Percentiles rank a stretch among this genome's conserved stretches.
Evolutionary conservation across 768 basidiomycete genomes (phyloP).

Genomic region (Leccinum imitatum): DNA sequence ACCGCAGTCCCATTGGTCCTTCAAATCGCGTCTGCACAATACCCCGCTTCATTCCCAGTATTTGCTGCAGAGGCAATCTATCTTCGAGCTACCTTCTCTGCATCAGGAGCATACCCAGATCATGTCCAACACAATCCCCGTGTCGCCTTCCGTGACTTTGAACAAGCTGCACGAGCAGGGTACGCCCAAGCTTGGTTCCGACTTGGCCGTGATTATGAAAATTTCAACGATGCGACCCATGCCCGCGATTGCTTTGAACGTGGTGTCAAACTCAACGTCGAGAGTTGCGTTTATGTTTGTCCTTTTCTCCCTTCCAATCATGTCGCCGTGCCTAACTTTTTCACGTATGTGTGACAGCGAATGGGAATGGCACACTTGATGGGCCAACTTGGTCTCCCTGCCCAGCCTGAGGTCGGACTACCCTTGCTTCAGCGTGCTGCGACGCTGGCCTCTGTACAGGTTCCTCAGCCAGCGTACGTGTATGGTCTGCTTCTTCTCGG

Average conservation of each 20-base stretch:
- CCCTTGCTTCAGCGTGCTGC: constrained; percentile 79
- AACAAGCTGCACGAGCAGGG: constrained; percentile 76
- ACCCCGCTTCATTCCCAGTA: constrained; percentile 36
- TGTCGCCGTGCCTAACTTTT: constrained; percentile 1
- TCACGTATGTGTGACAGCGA: constrained; percentile 47
- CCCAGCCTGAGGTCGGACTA: constrained; percentile 56
- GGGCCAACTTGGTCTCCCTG: constrained; percentile 73
- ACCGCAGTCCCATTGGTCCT: constrained; percentile 67
- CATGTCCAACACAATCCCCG: constrained; percentile 66
- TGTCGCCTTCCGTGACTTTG: constrained; percentile 86
- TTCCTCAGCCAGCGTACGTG: constrained; percentile 86
- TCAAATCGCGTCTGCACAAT: constrained; percentile 44
- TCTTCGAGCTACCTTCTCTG: constrained; percentile 70
- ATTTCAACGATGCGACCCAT: constrained; percentile 67
- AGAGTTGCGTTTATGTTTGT: constrained; percentile 78
- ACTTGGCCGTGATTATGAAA: constrained; percentile 89
- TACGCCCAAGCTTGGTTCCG: constrained; percentile 87
- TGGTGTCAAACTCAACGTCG: constrained; percentile 72
- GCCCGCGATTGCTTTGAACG: constrained; percentile 88
- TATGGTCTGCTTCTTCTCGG: constrained; percentile 83
- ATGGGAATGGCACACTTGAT: constrained; percentile 92
- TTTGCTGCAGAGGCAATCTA: constrained; percentile 73
- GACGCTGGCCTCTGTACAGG: constrained; percentile 65
- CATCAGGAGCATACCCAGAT: constrained; percentile 70
- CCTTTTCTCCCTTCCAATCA: neutral